Base-by-base conservation (phyloP, 1,284 basidiomycete genomes). In the Trichosporon sp. region DNA sequence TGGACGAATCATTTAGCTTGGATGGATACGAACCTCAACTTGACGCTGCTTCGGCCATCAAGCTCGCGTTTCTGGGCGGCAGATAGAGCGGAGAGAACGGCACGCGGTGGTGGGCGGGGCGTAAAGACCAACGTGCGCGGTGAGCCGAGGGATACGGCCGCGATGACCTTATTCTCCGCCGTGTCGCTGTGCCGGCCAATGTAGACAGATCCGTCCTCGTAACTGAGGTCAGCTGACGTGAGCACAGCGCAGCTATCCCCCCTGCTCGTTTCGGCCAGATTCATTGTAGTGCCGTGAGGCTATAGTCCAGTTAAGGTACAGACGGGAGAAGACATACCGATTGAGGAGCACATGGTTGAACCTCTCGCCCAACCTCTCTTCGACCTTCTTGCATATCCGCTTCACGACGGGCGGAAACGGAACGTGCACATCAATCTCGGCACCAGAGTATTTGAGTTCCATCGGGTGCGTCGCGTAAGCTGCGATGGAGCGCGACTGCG, bases 301-400 rank as follows among this genome's bases (percentile, higher is more conserved):
- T 26, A 26, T 26, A 26, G 26, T 26, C 26, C 26, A 26, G 26
- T 26, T 26, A 26, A 26, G 26, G 26, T 26, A 26, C 26, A 26
- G 26, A 26, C 26, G 26, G 26, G 26, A 26, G 26, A 37, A 37
- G 35, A 37, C 35, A 37, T 88, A 88, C 21, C 80, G 77, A 70
- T 88, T 88, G 73, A 87, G 78, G 86, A 88, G 86, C 71, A 83
- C 82, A 73, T 88, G 86, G 68, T 88, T 87, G 80, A 88, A 88
- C 32, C 72, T 76, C 4, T 86, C 85, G 0, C 85, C 85, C 3
- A 88, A 72, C 16, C 75, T 77, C 0, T 74, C 74, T 59, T 86
- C 84, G 2, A 88, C 79, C 32, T 72, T 64, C 5, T 74, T 71
- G 43, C 85, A 81, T 40, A 88, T 87, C 31, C 77, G 75, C 32